phyloP scores from a whole-genome alignment of 805 yeast species.

The Wickerhamomyces bovis region DNA sequence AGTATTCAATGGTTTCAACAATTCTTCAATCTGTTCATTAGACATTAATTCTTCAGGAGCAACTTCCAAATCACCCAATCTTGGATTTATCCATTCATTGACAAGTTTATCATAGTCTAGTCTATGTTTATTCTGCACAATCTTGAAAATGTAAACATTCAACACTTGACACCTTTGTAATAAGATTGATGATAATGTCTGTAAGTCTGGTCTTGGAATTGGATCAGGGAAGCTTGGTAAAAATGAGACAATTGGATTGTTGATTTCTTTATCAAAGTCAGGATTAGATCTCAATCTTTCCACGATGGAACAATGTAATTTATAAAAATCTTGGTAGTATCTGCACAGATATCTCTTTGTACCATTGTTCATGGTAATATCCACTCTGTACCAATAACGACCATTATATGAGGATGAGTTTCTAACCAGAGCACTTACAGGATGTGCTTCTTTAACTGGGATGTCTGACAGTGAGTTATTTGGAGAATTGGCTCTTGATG shows the following conservation, averaged over 20 bases:
- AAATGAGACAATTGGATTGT: constrained; percentile 5
- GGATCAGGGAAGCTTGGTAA: constrained; percentile 44
- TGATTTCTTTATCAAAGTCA: constrained; percentile 6
- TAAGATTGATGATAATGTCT: constrained; percentile 24
- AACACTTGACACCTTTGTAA: constrained; percentile 35
- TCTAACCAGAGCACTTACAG: constrained; percentile 31
- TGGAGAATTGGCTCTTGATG: constrained; percentile 2
- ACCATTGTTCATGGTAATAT: constrained; percentile 31
- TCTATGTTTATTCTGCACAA: constrained; percentile 23
- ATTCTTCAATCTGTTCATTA: constrained; percentile 18
- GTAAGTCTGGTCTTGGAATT: constrained; percentile 33
- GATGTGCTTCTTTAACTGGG: constrained; percentile 14
- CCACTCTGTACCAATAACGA: constrained; percentile 48
- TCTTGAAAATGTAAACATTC: constrained; percentile 34
- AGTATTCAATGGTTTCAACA: constrained; percentile 18
- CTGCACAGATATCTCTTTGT: constrained; percentile 37
- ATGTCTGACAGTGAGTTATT: neutral
- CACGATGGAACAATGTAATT: constrained; percentile 33
- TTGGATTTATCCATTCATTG: constrained; percentile 25
- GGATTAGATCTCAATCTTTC: constrained; percentile 14
- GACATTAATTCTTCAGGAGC: constrained; percentile 10
- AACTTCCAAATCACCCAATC: constrained; percentile 27
- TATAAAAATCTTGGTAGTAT: constrained; percentile 46
- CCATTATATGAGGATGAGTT: constrained; percentile 36
- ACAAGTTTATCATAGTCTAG: constrained; percentile 21